Base-by-base conservation (phyloP, 2,329 filamentous ascomycete species). In the Phaeophleospora eucalypticola region DNA sequence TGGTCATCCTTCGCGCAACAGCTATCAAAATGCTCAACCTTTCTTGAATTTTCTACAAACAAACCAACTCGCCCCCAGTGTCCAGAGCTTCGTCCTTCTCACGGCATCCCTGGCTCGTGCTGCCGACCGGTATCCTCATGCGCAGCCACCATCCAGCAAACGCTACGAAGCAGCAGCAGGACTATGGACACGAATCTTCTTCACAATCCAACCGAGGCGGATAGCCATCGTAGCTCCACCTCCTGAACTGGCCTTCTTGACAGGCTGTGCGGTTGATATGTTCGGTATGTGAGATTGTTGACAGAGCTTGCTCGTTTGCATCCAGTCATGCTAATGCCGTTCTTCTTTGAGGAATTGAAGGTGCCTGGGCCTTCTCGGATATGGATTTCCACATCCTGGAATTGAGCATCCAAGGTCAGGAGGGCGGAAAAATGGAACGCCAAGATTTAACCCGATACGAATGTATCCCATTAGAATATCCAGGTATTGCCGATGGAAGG, bases 201-300 rank as follows among this genome's bases (percentile, higher is more conserved):
- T 68, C 4, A 62, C 71, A 15, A 64, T 84, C 24, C 71, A 80
- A 51, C 81, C 54, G 10, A 15, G 12, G 16, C 78, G 6, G 51
- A 71, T 74, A 2, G 62, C 67, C 1, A 64, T 73, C 6, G 56
- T 69, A 2, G 82, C 83, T 0, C 78, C 83, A 4, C 82, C 84
- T 0, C 71, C 75, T 3, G 78, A 81, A 15, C 71, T 89, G 6
- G 81, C 82, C 1, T 74, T 74, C 0, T 69, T 87, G 40, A 67
- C 84, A 3, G 78, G 78, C 15, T 77, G 77, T 4, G 72, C 71
- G 47, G 70, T 86, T 20, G 75, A 78, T 41, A 70, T 79, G 33
- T 71, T 72, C 17, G 59, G 45, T 37, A 19, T 17, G 36, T 37
- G 27, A n/a, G n/a, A n/a, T n/a, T n/a, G n/a, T n/a, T n/a, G n/a